Base-by-base conservation (phyloP, 176 grass and related monocot genomes). In the Oryza longistaminata region DNA sequence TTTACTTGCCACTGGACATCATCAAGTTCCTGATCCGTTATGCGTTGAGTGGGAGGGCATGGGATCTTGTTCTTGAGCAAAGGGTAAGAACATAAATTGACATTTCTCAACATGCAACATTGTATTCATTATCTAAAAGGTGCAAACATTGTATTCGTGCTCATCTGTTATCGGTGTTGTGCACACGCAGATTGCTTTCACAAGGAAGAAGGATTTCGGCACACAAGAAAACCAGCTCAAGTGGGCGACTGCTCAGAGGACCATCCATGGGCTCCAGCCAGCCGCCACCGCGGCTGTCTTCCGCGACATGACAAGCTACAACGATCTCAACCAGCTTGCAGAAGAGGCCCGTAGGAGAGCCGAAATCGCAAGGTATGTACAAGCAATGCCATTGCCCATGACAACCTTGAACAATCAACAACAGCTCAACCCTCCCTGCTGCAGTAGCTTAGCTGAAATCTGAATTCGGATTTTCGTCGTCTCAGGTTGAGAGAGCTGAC, bases 11-110 rank as follows among this genome's bases (percentile, higher is more conserved):
- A 11, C 80, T 97, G 14, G 94, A 97, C 78, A 80, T 94, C 66
- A 97, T 97, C 67, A 97, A 97, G 73, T 94, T 97, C 85, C 82
- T 97, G 49, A 97, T 70, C 60, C 90, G 88, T n/a, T 97, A 97
- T n/a, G 85, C 88, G 2, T 52, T 94, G 68, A 97, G 94, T 4
- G 94, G 94, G 16, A 92, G 61, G 17, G 94, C 94, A 31, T 97
- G 94, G 94, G 83, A 97, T 86, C 92, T 97, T 10, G 92, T 97
- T 71, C 81, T 92, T 43, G 94, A 97, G 52, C 88, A 94, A 79
- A 97, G 92, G 85, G 94, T 97, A 92, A 84, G 85, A 60, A 71
- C 71, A 48, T n/a, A 9, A 37, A 60, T 35, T 3, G 39, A 37
- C 22, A 34, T 42, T 46, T 50, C 25, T 76, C 45, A 7, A 69